These are phyloP conservation scores for Magnusiomyces fungicola DNA, from an alignment of 1,139 yeast species.

Conservation along the genomic window DNA sequence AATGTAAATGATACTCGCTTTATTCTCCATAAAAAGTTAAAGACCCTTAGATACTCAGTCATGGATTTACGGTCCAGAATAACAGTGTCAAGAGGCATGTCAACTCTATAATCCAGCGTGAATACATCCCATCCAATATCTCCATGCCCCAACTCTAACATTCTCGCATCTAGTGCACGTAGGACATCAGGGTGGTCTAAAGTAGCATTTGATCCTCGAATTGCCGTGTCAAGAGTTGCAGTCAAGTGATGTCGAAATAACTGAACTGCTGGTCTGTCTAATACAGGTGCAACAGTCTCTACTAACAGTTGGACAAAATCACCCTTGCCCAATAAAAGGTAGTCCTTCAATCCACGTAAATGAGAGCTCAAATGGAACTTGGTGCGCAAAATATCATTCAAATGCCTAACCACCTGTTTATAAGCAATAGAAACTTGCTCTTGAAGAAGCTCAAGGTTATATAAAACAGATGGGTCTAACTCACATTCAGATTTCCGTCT, in stretches of 20 bases:
- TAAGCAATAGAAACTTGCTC: constrained; percentile 47
- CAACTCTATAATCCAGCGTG: constrained; percentile 73
- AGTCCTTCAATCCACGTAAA: constrained; percentile 53
- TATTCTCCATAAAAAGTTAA: constrained; percentile 79
- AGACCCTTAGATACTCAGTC: constrained; percentile 67
- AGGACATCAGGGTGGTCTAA: constrained; percentile 37
- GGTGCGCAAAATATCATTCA: constrained; percentile 45
- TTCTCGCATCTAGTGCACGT: constrained; percentile 72
- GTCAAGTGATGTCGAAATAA: constrained; percentile 64
- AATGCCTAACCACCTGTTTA: constrained; percentile 47
- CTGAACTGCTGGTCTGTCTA: constrained; percentile 55
- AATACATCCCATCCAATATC: constrained; percentile 79
- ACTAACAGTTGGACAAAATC: constrained; percentile 70
- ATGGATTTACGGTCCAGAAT: constrained; percentile 34
- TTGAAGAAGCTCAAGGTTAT: constrained; percentile 32
- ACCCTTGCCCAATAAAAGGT: constrained; percentile 64
- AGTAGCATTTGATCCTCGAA: constrained; percentile 54
- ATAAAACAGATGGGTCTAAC: constrained; percentile 10
- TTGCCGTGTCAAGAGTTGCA: constrained; percentile 57
- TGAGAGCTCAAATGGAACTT: constrained; percentile 50
- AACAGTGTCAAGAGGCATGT: constrained; percentile 41
- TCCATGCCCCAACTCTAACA: constrained; percentile 62
- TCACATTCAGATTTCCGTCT: constrained; percentile 23
- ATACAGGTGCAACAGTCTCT: constrained; percentile 45
- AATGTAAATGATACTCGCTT: constrained; percentile 53